A percentile compares a stretch with the other conserved stretches of the same genome.
Conservation (phyloP, 2,329 filamentous ascomycete species). For the Penicillium verrucosum region DNA sequence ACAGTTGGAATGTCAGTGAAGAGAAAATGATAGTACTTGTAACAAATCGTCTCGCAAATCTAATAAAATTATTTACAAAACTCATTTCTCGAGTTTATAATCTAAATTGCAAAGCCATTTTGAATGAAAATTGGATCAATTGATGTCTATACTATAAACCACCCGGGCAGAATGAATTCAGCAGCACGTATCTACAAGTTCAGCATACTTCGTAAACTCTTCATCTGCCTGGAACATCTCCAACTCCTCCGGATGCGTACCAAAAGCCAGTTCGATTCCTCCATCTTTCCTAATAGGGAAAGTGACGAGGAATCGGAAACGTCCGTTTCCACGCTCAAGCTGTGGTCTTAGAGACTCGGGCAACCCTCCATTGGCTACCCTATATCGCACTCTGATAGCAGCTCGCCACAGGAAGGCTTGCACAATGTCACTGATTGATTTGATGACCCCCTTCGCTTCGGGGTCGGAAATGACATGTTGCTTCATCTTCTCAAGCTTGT, state of each 20-base stretch:
- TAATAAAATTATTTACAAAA: not conserved
- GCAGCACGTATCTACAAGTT: not conserved
- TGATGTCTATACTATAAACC: not conserved
- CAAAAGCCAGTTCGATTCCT: not conserved
- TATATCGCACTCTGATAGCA: not conserved
- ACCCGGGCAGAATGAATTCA: not conserved
- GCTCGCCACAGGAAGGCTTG: not conserved
- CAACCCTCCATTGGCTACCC: not conserved
- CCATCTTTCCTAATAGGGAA: not conserved
- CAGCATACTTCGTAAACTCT: not conserved
- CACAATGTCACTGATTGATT: not conserved
- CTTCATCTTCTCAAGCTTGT: not conserved
- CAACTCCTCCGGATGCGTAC: not conserved
- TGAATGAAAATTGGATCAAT: not conserved
- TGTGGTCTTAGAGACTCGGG: not conserved
- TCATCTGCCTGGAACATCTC: not conserved
- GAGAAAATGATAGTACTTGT: not conserved
- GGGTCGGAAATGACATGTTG: not conserved
- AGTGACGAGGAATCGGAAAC: not conserved
- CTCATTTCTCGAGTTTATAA: too few species aligned
- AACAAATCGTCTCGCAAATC: not conserved
- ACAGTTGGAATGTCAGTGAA: not conserved
- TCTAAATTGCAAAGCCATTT: not conserved
- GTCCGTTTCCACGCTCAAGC: not conserved
- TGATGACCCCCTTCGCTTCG: not conserved